Conservation (phyloP, 805 yeast genomes). For the Blastobotrys chiropterorum region DNA sequence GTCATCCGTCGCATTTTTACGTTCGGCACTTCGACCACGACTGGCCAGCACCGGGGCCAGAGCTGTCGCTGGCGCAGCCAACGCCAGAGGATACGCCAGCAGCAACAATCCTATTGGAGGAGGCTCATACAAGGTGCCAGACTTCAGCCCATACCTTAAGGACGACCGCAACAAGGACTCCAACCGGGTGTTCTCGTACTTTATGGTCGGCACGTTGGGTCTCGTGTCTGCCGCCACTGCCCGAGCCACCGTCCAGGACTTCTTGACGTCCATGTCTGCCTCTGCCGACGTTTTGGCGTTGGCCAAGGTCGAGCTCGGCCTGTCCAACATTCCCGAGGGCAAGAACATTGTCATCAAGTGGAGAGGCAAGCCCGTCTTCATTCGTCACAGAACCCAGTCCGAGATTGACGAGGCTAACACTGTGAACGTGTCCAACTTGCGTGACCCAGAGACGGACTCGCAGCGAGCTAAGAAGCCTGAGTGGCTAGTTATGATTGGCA, state of each 20-base stretch:
- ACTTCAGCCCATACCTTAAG: conserved; percentile 75
- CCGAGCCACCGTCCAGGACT: conserved; percentile 87
- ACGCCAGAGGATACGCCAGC: conserved; percentile 1
- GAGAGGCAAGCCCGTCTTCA: conserved; percentile 99
- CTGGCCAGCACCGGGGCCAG: neutral
- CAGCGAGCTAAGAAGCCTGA: conserved; percentile 96
- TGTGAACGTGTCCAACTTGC: conserved; percentile 67
- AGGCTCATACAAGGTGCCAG: conserved; percentile 86
- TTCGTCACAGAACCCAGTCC: conserved; percentile 92
- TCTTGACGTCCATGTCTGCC: conserved; percentile 90
- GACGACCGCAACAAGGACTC: conserved; percentile 63
- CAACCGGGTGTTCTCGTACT: conserved; percentile 83
- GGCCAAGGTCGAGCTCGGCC: conserved; percentile 98
- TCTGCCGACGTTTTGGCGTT: conserved; percentile 98
- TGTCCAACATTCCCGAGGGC: conserved; percentile 91
- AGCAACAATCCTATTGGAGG: conserved; percentile 34
- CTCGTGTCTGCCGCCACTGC: conserved; percentile 89
- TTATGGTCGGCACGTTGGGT: conserved; percentile 97
- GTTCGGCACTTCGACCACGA: neutral
- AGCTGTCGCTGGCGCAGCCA: neutral
- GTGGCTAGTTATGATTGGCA: conserved; percentile 99
- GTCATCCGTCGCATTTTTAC: neutral
- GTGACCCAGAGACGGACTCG: conserved; percentile 91
- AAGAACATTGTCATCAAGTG: conserved; percentile 97
- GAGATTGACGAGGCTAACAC: conserved; percentile 93